A percentile compares a stretch with the other conserved stretches of the same genome.
These are phyloP conservation scores for Phytopythium sindhum DNA, from an alignment of 352 stramenopile species.

Conservation along the genomic window DNA sequence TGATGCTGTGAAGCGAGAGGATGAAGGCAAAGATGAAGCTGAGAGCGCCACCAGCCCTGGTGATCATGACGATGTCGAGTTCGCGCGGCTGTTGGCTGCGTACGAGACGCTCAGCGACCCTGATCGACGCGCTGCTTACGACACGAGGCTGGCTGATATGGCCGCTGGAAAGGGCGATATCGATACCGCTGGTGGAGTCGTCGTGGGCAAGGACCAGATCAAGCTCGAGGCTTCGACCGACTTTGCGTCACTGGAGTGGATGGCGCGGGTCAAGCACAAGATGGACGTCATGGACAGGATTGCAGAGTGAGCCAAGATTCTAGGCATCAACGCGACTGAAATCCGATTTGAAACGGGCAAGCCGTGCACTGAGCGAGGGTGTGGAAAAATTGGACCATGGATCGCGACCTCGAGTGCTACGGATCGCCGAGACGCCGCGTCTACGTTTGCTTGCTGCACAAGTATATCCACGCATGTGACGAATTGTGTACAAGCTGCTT, in stretches of 20 bases:
- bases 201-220: constrained; percentile 58
- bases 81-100: constrained; percentile 57
- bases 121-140: constrained; percentile 46
- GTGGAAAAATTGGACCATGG: constrained; percentile 81
- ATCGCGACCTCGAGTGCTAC: constrained; percentile 71
- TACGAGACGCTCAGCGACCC: constrained; percentile 78
- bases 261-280: constrained; percentile 81
- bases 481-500: constrained; percentile 63
- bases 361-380: constrained; percentile 44
- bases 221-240: constrained; percentile 64
- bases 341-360: constrained; percentile 74
- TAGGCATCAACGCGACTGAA: constrained; percentile 59
- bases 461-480: constrained; percentile 79
- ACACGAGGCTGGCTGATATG: constrained; percentile 37
- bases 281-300: constrained; percentile 85
- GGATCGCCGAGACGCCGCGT: constrained; percentile 63
- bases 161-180: constrained; percentile 1
- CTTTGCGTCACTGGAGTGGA: constrained; percentile 80
- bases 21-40: constrained; percentile 6
- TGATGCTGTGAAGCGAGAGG: too few relatives aligned
- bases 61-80: too few relatives aligned
- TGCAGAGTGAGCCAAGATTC: constrained; percentile 63
- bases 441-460: constrained; percentile 74
- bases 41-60: too few relatives aligned
- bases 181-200: constrained; percentile 9